A percentile compares a stretch with the other conserved stretches of the same genome.
Evolutionary conservation across 2,329 filamentous ascomycete species (phyloP).

Genomic region (Scleromitrula shiraiana): DNA sequence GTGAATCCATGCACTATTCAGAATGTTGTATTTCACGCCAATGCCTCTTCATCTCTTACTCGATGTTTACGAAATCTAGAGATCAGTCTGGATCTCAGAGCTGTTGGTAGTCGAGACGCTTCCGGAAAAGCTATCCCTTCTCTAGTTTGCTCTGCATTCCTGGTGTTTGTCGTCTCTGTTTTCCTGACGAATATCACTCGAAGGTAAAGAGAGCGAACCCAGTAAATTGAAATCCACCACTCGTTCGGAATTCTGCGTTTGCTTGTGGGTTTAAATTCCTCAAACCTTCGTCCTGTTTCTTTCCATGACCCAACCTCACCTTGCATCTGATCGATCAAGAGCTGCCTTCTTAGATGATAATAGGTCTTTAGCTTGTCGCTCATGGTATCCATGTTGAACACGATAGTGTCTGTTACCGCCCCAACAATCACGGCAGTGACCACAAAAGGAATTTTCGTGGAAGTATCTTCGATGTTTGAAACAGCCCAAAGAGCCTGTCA

Average conservation of each 20-base stretch:
- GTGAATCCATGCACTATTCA: background rate
- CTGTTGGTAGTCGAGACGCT: background rate
- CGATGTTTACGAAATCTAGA: background rate
- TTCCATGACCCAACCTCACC: background rate
- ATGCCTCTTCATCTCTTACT: background rate
- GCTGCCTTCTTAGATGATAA: background rate
- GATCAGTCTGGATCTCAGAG: background rate
- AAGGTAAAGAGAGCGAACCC: background rate
- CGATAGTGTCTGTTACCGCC: background rate
- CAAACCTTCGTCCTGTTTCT: background rate
- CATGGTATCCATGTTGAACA: slow-evolving; percentile 1
- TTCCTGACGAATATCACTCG: too few species aligned
- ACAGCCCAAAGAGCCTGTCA: background rate
- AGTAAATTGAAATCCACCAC: slow-evolving; percentile 1
- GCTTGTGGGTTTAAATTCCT: background rate
- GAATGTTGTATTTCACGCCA: background rate
- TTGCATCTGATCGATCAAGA: slow-evolving; percentile 4
- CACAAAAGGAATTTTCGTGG: slow-evolving; percentile 4
- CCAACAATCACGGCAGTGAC: background rate
- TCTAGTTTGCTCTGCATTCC: background rate
- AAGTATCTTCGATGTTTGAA: background rate
- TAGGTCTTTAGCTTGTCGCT: background rate
- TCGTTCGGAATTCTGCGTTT: background rate
- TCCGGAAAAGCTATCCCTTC: background rate
- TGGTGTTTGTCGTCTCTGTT: too few species aligned